These are phyloP conservation scores for Mycena polygramma DNA, from an alignment of 768 basidiomycete genomes.

Conservation along the genomic window DNA sequence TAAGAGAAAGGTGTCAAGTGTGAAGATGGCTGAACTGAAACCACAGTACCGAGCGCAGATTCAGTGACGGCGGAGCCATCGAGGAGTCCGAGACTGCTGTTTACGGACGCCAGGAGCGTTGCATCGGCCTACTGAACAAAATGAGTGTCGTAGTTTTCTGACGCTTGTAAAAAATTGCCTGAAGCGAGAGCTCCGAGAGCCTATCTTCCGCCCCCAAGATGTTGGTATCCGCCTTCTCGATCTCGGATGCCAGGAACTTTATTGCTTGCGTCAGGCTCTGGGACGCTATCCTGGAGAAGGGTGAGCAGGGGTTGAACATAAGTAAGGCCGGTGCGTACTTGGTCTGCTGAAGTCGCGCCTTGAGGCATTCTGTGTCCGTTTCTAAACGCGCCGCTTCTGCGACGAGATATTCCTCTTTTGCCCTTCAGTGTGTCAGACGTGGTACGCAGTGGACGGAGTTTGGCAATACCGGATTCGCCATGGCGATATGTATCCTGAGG, in stretches of 20 bases:
- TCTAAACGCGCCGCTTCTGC: conserved; percentile 47
- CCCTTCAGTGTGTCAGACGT: conserved; percentile 34
- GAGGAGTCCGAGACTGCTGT: conserved; percentile 13
- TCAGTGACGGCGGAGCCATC: background rate
- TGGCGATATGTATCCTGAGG: conserved; percentile 39
- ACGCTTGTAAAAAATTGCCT: conserved; percentile 36
- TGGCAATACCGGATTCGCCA: conserved; percentile 37
- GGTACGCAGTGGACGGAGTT: background rate
- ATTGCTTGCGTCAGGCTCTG: conserved; percentile 43
- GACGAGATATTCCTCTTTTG: conserved; percentile 41
- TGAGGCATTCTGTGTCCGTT: conserved; percentile 42
- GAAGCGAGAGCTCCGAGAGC: conserved; percentile 46
- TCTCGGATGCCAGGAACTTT: conserved; percentile 40
- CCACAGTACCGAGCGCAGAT: background rate
- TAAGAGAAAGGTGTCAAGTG: background rate
- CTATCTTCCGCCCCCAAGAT: conserved; percentile 41
- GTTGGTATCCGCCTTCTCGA: conserved; percentile 40
- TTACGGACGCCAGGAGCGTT: conserved; percentile 3
- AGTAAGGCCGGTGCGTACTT: conserved; percentile 42
- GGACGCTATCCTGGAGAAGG: conserved; percentile 39
- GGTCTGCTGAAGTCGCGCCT: conserved; percentile 44
- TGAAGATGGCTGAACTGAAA: background rate
- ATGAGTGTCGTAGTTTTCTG: background rate
- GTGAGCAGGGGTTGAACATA: background rate
- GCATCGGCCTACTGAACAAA: conserved; percentile 7